Evolutionary conservation across 176 grass and related monocot species (phyloP).

Genomic region (Cenchrus americanus): DNA sequence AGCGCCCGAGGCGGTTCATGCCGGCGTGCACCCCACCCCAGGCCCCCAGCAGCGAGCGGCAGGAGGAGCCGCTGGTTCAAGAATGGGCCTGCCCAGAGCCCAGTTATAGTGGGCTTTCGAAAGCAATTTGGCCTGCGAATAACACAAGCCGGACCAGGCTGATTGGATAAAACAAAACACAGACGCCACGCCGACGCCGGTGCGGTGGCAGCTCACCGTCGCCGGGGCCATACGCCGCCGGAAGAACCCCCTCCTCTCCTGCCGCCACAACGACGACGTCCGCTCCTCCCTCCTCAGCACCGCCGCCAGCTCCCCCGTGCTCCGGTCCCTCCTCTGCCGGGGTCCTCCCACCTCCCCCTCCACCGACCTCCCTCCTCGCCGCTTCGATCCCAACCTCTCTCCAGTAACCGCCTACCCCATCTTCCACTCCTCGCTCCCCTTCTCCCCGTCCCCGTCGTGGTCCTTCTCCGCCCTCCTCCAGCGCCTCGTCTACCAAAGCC

Average conservation of each 20-base stretch:
- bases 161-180: no score
- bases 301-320: slow-evolving; percentile 34
- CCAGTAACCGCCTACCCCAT: slow-evolving; percentile 31
- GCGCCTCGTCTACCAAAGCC: slow-evolving; percentile 16
- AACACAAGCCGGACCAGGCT: slow-evolving; percentile 27
- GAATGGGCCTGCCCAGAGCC: background rate
- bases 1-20: background rate
- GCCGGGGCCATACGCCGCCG: slow-evolving; percentile 60
- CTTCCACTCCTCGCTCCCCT: slow-evolving; percentile 48
- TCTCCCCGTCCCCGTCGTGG: slow-evolving; percentile 64
- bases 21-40: background rate
- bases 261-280: slow-evolving; percentile 65
- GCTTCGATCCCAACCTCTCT: slow-evolving; percentile 49
- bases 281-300: slow-evolving; percentile 48
- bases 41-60: no score
- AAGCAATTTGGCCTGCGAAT: no score
- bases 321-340: slow-evolving; percentile 56
- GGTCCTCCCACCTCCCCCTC: slow-evolving; percentile 44
- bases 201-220: no score
- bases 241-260: slow-evolving; percentile 54
- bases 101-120: no score
- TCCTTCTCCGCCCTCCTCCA: slow-evolving; percentile 50
- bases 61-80: background rate
- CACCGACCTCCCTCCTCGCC: slow-evolving; percentile 57
- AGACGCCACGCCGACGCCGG: no score